Percentiles rank a stretch among this genome's conserved stretches.
These are phyloP conservation scores for Tylopilus vinaceipallidus DNA, from an alignment of 768 basidiomycete genomes.

Conservation along the genomic window DNA sequence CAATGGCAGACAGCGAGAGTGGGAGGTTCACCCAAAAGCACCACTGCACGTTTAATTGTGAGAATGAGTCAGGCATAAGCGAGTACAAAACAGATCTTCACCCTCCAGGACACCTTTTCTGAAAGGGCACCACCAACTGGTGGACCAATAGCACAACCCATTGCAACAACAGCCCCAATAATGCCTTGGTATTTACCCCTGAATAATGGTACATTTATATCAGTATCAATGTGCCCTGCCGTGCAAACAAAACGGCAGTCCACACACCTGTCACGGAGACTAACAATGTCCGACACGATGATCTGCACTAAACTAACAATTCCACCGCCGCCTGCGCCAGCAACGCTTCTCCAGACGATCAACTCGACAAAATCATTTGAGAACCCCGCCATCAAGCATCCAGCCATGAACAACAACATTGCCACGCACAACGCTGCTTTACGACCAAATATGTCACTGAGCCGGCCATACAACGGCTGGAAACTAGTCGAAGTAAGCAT, in stretches of 20 bases:
- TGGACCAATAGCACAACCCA: slow-evolving; percentile 67
- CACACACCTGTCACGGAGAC: slow-evolving; percentile 55
- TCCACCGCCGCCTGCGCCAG: slow-evolving; percentile 70
- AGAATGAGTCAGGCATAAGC: slow-evolving; percentile 14
- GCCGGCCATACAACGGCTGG: slow-evolving; percentile 52
- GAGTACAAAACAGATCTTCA: too few species aligned
- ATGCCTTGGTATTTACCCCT: slow-evolving; percentile 81
- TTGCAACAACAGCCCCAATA: slow-evolving; percentile 50
- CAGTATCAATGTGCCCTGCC: neutral
- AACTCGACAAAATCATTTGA: slow-evolving; percentile 62
- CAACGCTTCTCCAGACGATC: slow-evolving; percentile 66
- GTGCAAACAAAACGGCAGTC: neutral
- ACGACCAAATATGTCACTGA: slow-evolving; percentile 67
- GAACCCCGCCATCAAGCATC: slow-evolving; percentile 69
- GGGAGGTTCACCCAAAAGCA: slow-evolving; percentile 76
- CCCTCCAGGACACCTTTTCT: slow-evolving; percentile 63
- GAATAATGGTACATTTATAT: neutral
- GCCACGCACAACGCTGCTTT: slow-evolving; percentile 57
- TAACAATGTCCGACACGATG: slow-evolving; percentile 70
- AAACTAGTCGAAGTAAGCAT: slow-evolving; percentile 52
- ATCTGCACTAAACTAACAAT: slow-evolving; percentile 70
- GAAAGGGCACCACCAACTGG: slow-evolving; percentile 64
- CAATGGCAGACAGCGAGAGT: slow-evolving; percentile 49
- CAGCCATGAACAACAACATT: slow-evolving; percentile 35
- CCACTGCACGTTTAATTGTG: slow-evolving; percentile 43